These are phyloP conservation scores for Phytopythium mirpurense DNA, from an alignment of 352 stramenopile species.

Conservation along the genomic window DNA sequence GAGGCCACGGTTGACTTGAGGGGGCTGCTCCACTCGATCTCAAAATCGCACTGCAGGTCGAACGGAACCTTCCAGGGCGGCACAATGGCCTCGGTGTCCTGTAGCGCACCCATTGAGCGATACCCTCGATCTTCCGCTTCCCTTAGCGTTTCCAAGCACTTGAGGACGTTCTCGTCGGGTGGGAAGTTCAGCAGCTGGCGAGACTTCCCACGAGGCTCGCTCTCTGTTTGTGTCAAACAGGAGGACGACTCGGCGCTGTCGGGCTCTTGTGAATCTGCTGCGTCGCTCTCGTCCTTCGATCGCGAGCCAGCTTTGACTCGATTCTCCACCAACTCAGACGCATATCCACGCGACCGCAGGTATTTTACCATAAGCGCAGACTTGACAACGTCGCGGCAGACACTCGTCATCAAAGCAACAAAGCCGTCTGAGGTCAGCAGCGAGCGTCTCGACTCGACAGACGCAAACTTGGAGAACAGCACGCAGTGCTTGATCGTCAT, in stretches of 20 bases:
- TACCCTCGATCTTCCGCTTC: conserved; percentile 12
- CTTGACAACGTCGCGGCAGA: conserved; percentile 40
- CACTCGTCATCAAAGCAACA: conserved; percentile 29
- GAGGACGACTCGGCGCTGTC: background rate
- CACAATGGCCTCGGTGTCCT: conserved; percentile 12
- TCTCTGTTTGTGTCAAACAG: background rate
- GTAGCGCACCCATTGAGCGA: background rate
- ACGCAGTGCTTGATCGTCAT: conserved; percentile 36
- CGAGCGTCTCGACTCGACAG: conserved; percentile 21
- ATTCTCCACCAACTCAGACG: conserved; percentile 19
- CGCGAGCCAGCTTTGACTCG: background rate
- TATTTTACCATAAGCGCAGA: conserved; percentile 42
- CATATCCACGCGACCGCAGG: conserved; percentile 34
- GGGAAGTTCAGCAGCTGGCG: conserved; percentile 36
- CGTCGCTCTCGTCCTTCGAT: background rate
- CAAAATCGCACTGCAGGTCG: conserved; percentile 66
- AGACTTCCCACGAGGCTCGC: conserved; percentile 12
- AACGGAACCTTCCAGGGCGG: conserved; percentile 75
- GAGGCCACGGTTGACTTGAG: background rate
- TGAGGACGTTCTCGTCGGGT: conserved; percentile 72
- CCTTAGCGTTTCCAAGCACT: conserved; percentile 60
- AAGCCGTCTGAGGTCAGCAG: conserved; percentile 36
- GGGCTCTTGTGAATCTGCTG: background rate
- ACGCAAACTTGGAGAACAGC: conserved; percentile 64
- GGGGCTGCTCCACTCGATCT: conserved; percentile 39